Base-by-base conservation (phyloP, 768 basidiomycete genomes). In the Bullera alba region DNA sequence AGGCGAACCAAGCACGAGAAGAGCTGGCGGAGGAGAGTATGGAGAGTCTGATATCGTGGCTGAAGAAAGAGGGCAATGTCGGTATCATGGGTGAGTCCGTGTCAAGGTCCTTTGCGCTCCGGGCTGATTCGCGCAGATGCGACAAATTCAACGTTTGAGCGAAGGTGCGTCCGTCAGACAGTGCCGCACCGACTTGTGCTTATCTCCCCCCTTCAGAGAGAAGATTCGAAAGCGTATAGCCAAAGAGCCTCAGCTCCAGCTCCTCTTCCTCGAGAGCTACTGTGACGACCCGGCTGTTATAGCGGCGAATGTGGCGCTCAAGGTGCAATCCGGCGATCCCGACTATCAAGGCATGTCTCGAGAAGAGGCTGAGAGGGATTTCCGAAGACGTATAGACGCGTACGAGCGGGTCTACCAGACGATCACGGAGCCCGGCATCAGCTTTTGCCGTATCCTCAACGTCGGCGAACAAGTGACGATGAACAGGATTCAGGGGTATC, bases 381-480 rank as follows among this genome's bases (percentile, higher is more conserved):
- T 99, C 71, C 73, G 86, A 49, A 81, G 83, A 50, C 83, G 95
- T 19, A 99, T 99, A 63, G 81, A 79, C 55, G 84, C 85, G 67
- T 99, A 99, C 69, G 92, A 99, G 70, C 80, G 84, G 58, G 85
- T 93, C 21, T 99, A 99, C 67, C 86, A 99, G 75, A 86, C 93
- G 10, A 84, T 99, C 61, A 84, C 84, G 3, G 93, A 97, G 73
- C 84, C 86, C 7, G 80, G 88, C 60, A 79, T 96, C 22, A 87
- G 85, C 21, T 97, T 90, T 72, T 79, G 95, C 54, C 82, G 85
- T 60, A 95, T 99, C 68, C 82, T 83, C 47, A 93, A 99, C 62
- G 87, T 99, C 17, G 95, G 95, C 7, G 83, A 81, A 56, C 84
- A 87, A 71, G 92, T 92, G 47, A 87, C 82, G 0, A 79, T 90